phyloP scores from a whole-genome alignment of 2,329 filamentous ascomycete species.

The Dactylellina sp. region DNA sequence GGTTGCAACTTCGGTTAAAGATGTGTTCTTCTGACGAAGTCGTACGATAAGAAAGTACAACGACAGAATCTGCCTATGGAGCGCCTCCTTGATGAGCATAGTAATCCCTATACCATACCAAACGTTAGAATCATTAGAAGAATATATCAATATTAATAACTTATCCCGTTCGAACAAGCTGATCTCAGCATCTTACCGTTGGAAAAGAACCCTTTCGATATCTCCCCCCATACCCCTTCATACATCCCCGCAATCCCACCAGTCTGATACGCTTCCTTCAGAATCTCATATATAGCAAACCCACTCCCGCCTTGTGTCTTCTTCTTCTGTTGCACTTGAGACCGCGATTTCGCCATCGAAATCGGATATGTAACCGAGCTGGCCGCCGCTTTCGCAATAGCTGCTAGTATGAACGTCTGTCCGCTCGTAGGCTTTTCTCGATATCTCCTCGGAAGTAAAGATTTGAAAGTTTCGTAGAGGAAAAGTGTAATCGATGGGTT shows the following conservation, averaged over 20 bases:
- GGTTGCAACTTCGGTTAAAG: neutral
- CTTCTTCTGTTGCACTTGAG: constrained; percentile 71
- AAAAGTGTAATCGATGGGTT: constrained; percentile 90
- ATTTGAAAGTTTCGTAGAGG: constrained; percentile 78
- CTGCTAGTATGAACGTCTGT: constrained; percentile 76
- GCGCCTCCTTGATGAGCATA: constrained; percentile 84
- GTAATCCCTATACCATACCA: constrained; percentile 70
- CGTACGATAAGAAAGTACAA: constrained; percentile 75
- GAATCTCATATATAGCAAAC: constrained; percentile 53
- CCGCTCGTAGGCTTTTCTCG: constrained; percentile 66
- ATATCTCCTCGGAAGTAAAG: constrained; percentile 67
- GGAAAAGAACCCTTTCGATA: constrained; percentile 84
- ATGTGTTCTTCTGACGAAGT: constrained; percentile 23
- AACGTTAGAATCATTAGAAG: too few relatives aligned
- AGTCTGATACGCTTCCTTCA: constrained; percentile 66
- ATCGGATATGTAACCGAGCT: constrained; percentile 85
- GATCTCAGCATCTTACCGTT: constrained; percentile 72
- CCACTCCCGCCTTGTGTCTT: constrained; percentile 59
- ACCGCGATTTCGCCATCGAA: constrained; percentile 82
- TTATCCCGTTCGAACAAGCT: neutral
- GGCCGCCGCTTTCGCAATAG: constrained; percentile 81
- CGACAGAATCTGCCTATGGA: constrained; percentile 78
- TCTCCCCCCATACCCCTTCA: constrained; percentile 78
- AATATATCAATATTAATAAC: neutral
- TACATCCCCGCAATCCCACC: constrained; percentile 80